Evolutionary conservation across 1,284 basidiomycete species (phyloP).

Genomic region (Boletus holoroseus): DNA sequence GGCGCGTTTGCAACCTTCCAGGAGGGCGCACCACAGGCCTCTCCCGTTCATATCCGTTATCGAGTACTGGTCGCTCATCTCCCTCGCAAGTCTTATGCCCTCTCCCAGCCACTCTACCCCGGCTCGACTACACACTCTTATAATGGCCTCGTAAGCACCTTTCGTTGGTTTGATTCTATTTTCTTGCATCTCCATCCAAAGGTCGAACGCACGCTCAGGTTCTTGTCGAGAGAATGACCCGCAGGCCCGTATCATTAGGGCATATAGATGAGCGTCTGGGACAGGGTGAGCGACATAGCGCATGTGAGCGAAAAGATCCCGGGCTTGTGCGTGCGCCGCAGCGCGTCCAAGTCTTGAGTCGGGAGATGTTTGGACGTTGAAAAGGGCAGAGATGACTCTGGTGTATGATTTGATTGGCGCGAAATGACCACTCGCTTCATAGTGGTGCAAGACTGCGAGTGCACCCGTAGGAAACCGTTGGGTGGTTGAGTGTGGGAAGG

Average conservation of each 20-base stretch:
- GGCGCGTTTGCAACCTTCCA: slow-evolving; percentile 84
- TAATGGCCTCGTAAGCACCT: slow-evolving; percentile 76
- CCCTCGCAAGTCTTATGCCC: slow-evolving; percentile 71
- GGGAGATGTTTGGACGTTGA: slow-evolving; percentile 40
- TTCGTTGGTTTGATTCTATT: slow-evolving; percentile 53
- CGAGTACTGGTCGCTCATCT: slow-evolving; percentile 60
- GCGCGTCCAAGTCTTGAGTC: slow-evolving; percentile 23
- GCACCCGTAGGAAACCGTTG: slow-evolving; percentile 49
- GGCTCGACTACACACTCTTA: slow-evolving; percentile 68
- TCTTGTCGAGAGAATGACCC: slow-evolving; percentile 57
- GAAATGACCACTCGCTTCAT: slow-evolving; percentile 52
- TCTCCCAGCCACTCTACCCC: slow-evolving; percentile 65
- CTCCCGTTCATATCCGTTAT: slow-evolving; percentile 24
- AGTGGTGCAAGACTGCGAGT: slow-evolving; percentile 56
- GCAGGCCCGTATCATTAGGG: slow-evolving; percentile 86
- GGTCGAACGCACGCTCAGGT: slow-evolving; percentile 86
- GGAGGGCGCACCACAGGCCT: slow-evolving; percentile 71
- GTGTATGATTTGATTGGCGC: slow-evolving; percentile 66
- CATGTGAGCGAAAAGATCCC: slow-evolving; percentile 95
- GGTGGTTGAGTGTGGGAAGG: slow-evolving; percentile 26
- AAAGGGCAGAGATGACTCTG: slow-evolving; percentile 55
- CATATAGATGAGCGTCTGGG: slow-evolving; percentile 73
- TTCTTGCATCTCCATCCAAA: slow-evolving; percentile 89
- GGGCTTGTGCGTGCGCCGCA: slow-evolving; percentile 65
- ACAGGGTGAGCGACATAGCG: slow-evolving; percentile 86